Evolutionary conservation across 192 early-diverging fungal species (phyloP).

Genomic region (Phycomyces nitens): DNA sequence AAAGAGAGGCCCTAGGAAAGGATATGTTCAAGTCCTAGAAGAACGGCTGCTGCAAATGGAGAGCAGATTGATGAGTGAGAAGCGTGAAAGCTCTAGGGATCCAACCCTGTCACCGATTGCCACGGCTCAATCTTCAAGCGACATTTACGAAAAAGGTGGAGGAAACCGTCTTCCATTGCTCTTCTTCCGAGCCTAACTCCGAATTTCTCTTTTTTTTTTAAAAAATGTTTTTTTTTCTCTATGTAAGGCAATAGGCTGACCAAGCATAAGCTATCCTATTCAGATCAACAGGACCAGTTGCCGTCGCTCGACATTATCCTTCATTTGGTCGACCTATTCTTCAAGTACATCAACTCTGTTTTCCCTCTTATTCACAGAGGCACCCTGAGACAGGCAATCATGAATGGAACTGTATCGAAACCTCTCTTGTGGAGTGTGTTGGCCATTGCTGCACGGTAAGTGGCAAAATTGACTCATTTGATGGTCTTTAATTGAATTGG

Average conservation of each 20-base stretch:
- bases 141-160: no score
- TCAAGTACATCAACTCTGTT: constrained; percentile 42
- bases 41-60: constrained; percentile 24
- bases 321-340: constrained; percentile 44
- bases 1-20: constrained; percentile 29
- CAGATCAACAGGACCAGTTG: constrained; percentile 21
- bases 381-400: constrained; percentile 40
- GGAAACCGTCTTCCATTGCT: no score
- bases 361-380: constrained; percentile 45
- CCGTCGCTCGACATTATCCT: constrained; percentile 42
- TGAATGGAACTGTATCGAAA: constrained; percentile 40
- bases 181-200: no score
- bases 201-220: no score
- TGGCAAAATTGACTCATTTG: no score
- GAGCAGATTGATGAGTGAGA: constrained; percentile 2
- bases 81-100: not conserved
- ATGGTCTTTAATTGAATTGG: no score
- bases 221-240: no score
- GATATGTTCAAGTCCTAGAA: constrained; percentile 32
- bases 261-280: not conserved
- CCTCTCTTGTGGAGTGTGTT: constrained; percentile 45
- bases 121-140: not conserved
- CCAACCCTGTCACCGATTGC: not conserved
- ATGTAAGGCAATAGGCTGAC: no score
- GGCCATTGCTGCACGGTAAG: constrained; percentile 34